Evolutionary conservation across 805 yeast genomes (phyloP).

Genomic region (Saccharomycopsis fibuligera): DNA sequence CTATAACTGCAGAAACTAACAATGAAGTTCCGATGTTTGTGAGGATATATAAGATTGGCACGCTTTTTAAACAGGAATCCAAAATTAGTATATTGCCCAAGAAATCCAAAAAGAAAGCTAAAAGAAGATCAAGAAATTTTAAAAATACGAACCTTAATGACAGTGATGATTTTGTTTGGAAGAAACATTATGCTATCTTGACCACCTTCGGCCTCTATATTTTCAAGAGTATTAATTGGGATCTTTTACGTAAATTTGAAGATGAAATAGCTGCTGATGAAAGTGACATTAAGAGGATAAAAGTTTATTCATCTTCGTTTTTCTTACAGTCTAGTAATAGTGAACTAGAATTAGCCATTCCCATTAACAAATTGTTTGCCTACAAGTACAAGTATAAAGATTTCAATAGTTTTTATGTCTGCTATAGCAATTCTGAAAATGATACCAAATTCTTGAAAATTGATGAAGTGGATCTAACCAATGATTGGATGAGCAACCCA

Average conservation of each 20-base stretch:
- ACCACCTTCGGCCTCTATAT: slow-evolving; percentile 45
- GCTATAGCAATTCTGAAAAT: slow-evolving; percentile 8
- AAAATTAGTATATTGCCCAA: slow-evolving; percentile 15
- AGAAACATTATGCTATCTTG: slow-evolving; percentile 39
- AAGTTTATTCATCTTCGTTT: slow-evolving; percentile 17
- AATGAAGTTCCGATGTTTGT: slow-evolving; percentile 24
- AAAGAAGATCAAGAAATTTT: slow-evolving; percentile 22
- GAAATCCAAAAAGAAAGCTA: slow-evolving; percentile 23
- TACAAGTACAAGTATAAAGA: slow-evolving; percentile 13
- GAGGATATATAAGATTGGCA: slow-evolving; percentile 36
- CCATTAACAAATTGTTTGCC: slow-evolving; percentile 18
- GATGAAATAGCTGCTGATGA: slow-evolving; percentile 2
- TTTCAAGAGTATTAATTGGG: slow-evolving; percentile 34
- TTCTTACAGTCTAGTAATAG: slow-evolving; percentile 13
- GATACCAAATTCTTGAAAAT: slow-evolving; percentile 2
- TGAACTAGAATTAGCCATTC: slow-evolving; percentile 18
- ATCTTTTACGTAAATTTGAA: slow-evolving; percentile 8
- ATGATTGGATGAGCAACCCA: slow-evolving; percentile 18
- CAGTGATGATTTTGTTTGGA: slow-evolving; percentile 31
- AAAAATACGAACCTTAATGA: slow-evolving; percentile 15
- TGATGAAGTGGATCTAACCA: slow-evolving; percentile 14
- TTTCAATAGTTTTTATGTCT: slow-evolving; percentile 15
- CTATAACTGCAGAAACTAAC: not conserved
- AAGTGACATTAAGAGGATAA: not conserved
- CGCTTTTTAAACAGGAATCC: slow-evolving; percentile 35